A percentile compares a stretch with the other conserved stretches of the same genome.
These are phyloP conservation scores for Dendrobium nobile DNA, from an alignment of 106 monocot genomes.

Conservation along the genomic window DNA sequence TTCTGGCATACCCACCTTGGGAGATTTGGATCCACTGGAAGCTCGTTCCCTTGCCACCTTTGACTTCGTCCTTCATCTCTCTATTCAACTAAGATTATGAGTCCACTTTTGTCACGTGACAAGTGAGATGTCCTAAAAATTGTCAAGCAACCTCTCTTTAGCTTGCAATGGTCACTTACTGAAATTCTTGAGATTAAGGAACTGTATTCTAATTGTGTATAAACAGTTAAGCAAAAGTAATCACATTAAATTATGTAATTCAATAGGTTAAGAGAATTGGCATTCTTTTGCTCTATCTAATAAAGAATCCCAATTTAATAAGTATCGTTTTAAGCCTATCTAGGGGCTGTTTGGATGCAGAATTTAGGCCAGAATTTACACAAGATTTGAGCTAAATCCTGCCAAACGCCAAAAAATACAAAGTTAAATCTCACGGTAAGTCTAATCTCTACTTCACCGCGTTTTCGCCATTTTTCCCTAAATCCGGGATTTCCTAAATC, in stretches of 20 bases:
- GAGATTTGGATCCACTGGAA: constrained; percentile 54
- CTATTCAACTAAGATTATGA: background rate
- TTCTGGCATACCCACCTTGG: constrained; percentile 84
- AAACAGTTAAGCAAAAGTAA: background rate
- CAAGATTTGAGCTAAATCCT: no score
- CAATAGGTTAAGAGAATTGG: background rate
- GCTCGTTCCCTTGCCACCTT: constrained; percentile 14
- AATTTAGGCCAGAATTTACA: no score
- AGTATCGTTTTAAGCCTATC: background rate
- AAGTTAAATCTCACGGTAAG: no score
- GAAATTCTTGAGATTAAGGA: background rate
- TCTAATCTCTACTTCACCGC: no score
- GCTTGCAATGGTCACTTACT: background rate
- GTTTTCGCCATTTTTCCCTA: no score
- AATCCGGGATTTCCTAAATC: no score
- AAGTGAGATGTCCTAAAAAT: background rate
- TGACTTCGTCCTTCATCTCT: constrained; percentile 11
- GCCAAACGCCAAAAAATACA: no score
- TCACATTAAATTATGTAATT: background rate
- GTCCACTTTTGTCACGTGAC: background rate
- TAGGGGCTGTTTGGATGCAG: no score
- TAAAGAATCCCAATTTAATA: background rate
- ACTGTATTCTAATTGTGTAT: background rate
- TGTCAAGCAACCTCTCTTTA: background rate
- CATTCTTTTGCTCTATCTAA: background rate